Evolutionary conservation across 805 yeast genomes (phyloP).

Genomic region (Candida parachauliodes): DNA sequence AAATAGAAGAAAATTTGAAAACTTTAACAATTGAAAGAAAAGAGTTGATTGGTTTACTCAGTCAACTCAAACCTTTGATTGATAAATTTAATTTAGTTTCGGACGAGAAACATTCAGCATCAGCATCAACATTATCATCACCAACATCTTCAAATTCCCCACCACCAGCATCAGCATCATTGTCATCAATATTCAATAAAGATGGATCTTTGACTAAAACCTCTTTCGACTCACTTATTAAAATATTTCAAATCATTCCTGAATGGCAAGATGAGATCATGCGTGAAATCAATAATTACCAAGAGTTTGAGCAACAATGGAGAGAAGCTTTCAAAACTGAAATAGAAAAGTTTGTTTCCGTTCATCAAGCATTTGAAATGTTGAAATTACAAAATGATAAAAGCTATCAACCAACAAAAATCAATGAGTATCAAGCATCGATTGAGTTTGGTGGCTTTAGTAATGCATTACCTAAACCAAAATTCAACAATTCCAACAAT

Average conservation of each 20-base stretch:
- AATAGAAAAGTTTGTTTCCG: conserved; percentile 25
- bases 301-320: conserved; percentile 30
- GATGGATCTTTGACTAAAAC: conserved; percentile 26
- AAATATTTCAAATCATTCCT: conserved; percentile 26
- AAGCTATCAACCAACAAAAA: conserved; percentile 26
- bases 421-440: conserved; percentile 36
- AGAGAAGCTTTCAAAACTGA: conserved; percentile 23
- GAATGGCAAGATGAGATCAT: conserved; percentile 32
- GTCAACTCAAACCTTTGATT: conserved; percentile 21
- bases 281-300: conserved; percentile 22
- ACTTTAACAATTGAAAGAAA: conserved; percentile 20
- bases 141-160: background rate
- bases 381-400: conserved; percentile 21
- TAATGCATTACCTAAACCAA: conserved; percentile 20
- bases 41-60: conserved; percentile 14
- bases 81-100: conserved; percentile 18
- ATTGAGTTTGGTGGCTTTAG: conserved; percentile 36
- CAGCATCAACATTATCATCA: background rate
- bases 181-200: conserved; percentile 20
- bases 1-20: conserved; percentile 25
- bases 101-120: background rate
- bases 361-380: conserved; percentile 26
- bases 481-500: background rate
- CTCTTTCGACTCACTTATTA: conserved; percentile 23
- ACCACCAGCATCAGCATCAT: conserved; percentile 4